Base-by-base conservation (phyloP, 192 early-diverging fungal genomes). In the Podila horticola region DNA sequence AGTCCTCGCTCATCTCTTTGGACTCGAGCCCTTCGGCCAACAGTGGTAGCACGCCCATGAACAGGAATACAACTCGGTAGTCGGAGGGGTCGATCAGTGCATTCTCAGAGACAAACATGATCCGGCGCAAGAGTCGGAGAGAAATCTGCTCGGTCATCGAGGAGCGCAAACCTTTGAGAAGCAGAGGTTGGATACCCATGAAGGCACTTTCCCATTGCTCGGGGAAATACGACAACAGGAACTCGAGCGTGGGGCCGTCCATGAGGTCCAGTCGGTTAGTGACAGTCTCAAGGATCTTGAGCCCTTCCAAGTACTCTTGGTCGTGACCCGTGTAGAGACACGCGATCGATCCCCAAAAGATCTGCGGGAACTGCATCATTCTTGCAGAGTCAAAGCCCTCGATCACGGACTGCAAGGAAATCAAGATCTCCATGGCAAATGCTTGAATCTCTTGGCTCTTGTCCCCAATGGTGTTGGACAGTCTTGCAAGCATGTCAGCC, bases 301-400 rank as follows among this genome's bases (percentile, higher is more conserved):
- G 82, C 4, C 89, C 94, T 58, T 95, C 90, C 22, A 87, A 24
- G 70, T 88, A 95, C 74, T 97, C 95, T 72, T 89, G 91, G 50
- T 95, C 93, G 71, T 94, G 88, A 2, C 91, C 89, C 5, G 89
- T 92, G 51, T 91, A 86, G 24, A 96, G 64, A 50, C 90, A 90
- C 5, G 95, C 93, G 31, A 95, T 88, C 0, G 84, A 86, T 1
- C 91, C 89, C 95, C 95, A 97, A 75, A 96, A 94, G 19, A 97
- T 75, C 64, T 95, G 93, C 20, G 95, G 94, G 60, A 93, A 93
- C 36, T 88, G 84, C 26, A 90, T 74, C 57, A 94, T 85, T 17
- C 89, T 74, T 22, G 83, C 74, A 9, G 62, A 38, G 48, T 86
- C 86, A 50, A 97, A 85, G 0, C 75, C 70, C 36, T 88, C 84